A percentile compares a stretch with the other conserved stretches of the same genome.
phyloP scores from a whole-genome alignment of 1,139 yeast species.

The Sugiyamaella japonica region DNA sequence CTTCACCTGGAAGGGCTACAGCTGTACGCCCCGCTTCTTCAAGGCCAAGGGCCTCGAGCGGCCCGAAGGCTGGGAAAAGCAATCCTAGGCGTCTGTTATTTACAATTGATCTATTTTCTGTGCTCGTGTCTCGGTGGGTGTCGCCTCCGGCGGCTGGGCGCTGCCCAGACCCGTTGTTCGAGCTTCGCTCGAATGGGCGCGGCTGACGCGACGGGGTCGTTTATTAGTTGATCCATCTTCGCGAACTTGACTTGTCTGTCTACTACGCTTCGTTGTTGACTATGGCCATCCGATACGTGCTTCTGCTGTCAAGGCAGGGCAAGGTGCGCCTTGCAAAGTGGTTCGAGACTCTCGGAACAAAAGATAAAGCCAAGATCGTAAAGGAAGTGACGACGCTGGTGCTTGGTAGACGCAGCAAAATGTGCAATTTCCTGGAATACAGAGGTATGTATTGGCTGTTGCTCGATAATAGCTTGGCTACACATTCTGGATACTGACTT shows the following conservation, averaged over 20 bases:
- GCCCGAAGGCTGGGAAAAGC: slow-evolving; percentile 69
- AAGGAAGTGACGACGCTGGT: slow-evolving; percentile 85
- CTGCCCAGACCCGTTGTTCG: slow-evolving; percentile 1
- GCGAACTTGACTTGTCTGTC: no score
- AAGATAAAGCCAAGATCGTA: slow-evolving; percentile 79
- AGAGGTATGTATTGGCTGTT: slow-evolving; percentile 43
- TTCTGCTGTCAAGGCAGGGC: slow-evolving; percentile 90
- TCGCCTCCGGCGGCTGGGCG: slow-evolving; percentile 2
- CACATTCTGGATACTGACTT: neutral
- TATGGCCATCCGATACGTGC: slow-evolving; percentile 75
- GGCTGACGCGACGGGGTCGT: no score
- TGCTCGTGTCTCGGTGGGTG: neutral
- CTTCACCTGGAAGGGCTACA: slow-evolving; percentile 84
- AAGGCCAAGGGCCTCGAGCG: slow-evolving; percentile 59
- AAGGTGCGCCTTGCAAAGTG: slow-evolving; percentile 91
- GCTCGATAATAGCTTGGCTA: no score
- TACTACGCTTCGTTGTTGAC: neutral
- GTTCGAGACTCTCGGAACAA: slow-evolving; percentile 79
- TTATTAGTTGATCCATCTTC: no score
- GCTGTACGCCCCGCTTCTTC: slow-evolving; percentile 77
- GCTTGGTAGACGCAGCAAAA: slow-evolving; percentile 81
- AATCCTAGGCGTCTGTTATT: slow-evolving; percentile 26
- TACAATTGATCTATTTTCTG: neutral
- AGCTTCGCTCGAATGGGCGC: neutral
- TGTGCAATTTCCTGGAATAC: slow-evolving; percentile 95